Evolutionary conservation across 371 early-diverging fungal genomes (phyloP), one percentile per base, ranked within the genome.

Genomic region (Sporodiniella umbellata): DNA sequence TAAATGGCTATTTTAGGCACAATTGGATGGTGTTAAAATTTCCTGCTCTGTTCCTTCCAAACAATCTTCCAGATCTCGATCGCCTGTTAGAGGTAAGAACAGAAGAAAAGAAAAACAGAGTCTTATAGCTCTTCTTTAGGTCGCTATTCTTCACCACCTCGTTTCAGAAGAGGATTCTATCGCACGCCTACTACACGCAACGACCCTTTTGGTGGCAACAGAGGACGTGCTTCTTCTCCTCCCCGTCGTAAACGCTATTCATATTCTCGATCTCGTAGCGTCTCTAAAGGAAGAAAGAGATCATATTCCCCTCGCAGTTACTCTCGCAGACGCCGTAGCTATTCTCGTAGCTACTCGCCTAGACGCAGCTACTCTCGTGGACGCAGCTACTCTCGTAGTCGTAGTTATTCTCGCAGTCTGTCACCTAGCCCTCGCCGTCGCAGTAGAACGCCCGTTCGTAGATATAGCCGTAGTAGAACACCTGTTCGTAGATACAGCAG

Each of bases 21-120:
- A 80, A 60, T 58, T 80, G 63, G 83, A 80, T 64, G 80, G 80
- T 24, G 70, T 78, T 38, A 43, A 46, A 38, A 21, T 72, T 11
- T 57, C 54, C 14, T 61, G 63, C 22, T 51, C 48, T 4, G 53
- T 62, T 17, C 70, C 66, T 22, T 67, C 70, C 18, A 53, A 56
- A 37, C 64, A 59, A 8, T 64, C 65, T 33, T 52, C 45, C 23
- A 60, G 64, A 44, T 64, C 63, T 24, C 61, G 62, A 30, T 61
- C 76, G 12, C 63, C 66, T 26, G 22, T 37, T 19, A 46, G 43
- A 30, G 8, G 30, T 35, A 3, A 4, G 4, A 7, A 17, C 17
- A 28, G 8, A 39, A 49, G 12, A 8, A 11, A 15, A 15, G 14
- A 51, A 5, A 30, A 14, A 26, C 23, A 28, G 18, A 17, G 3